Percentiles rank a stretch among this genome's conserved stretches.
Conservation (phyloP, 2,329 filamentous ascomycete genomes). For the Cytospora schulzeri region DNA sequence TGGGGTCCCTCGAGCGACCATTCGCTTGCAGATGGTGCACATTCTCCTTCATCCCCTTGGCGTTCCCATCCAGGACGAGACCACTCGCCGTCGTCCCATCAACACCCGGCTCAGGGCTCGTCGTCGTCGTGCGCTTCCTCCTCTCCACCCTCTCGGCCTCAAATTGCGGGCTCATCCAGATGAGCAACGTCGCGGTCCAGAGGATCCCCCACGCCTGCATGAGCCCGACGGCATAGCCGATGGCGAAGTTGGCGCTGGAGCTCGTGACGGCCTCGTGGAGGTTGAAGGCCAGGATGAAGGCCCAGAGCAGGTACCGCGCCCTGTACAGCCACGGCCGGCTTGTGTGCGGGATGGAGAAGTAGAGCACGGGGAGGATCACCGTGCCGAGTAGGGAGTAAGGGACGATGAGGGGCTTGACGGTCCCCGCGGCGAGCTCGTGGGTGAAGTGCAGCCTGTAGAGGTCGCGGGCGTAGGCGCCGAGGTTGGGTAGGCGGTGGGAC, state of each 20-base stretch:
- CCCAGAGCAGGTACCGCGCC: conserved; percentile 53
- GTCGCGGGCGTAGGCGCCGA: conserved; percentile 19
- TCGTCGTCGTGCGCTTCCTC: conserved; percentile 32
- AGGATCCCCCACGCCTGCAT: conserved; percentile 54
- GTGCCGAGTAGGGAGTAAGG: conserved; percentile 53
- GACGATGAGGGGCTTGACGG: conserved; percentile 51
- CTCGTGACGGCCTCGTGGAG: conserved; percentile 43
- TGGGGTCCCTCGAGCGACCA: conserved; percentile 2
- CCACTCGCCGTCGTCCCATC: background rate
- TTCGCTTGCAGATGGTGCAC: background rate
- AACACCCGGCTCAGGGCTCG: background rate
- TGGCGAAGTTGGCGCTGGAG: conserved; percentile 54
- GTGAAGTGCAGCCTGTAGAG: conserved; percentile 31
- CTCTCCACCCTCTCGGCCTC: conserved; percentile 55
- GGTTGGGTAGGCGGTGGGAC: conserved; percentile 12
- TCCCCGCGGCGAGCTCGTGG: conserved; percentile 41
- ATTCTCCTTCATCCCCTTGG: background rate
- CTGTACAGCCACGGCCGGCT: conserved; percentile 52
- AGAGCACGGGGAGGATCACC: conserved; percentile 54
- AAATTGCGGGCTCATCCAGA: conserved; percentile 59
- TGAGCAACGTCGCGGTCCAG: conserved; percentile 50
- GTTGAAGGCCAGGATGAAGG: conserved; percentile 47
- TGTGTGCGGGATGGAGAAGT: conserved; percentile 58
- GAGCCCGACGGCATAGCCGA: conserved; percentile 54
- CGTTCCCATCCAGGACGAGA: background rate